These are phyloP conservation scores for Abrus pulchellus DNA, from an alignment of 306 rosid genomes.

Conservation along the genomic window DNA sequence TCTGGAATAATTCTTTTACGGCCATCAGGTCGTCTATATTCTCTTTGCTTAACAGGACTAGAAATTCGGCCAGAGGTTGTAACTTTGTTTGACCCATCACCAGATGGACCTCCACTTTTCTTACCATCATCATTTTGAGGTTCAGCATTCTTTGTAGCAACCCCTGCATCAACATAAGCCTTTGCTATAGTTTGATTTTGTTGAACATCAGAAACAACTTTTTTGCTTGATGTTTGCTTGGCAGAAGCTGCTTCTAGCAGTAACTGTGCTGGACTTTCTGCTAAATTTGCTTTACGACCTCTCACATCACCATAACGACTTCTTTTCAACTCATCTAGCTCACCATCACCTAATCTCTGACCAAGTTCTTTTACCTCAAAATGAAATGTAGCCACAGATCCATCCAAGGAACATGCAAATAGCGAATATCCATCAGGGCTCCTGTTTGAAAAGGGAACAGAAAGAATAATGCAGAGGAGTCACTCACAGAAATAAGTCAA, in stretches of 20 bases:
- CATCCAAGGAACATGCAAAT: slow-evolving; percentile 98
- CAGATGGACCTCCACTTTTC: slow-evolving; percentile 64
- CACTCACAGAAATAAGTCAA: slow-evolving; percentile 24
- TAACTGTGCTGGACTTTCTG: slow-evolving; percentile 94
- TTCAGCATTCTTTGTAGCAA: slow-evolving; percentile 62
- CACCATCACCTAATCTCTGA: slow-evolving; percentile 76
- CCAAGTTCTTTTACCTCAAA: slow-evolving; percentile 95
- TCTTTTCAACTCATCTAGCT: slow-evolving; percentile 89
- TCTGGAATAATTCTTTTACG: slow-evolving; percentile 97
- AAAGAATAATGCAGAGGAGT: slow-evolving; percentile 16
- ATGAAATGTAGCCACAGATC: slow-evolving; percentile 89
- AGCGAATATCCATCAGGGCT: slow-evolving; percentile 98
- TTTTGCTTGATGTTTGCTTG: slow-evolving; percentile 75
- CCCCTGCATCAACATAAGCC: slow-evolving; percentile 57
- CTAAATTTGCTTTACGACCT: slow-evolving; percentile 88
- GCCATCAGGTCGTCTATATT: slow-evolving; percentile 97
- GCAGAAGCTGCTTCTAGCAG: slow-evolving; percentile 93
- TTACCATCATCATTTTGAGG: slow-evolving; percentile 70
- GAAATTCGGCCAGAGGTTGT: slow-evolving; percentile 67
- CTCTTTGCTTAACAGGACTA: slow-evolving; percentile 97
- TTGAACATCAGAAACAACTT: slow-evolving; percentile 69
- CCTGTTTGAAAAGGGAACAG: slow-evolving; percentile 69
- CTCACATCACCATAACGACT: slow-evolving; percentile 94
- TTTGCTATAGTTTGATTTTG: slow-evolving; percentile 65
- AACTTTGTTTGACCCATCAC: slow-evolving; percentile 67